A percentile compares a stretch with the other conserved stretches of the same genome.
These are phyloP conservation scores for Blastobotrys illinoisensis DNA, from an alignment of 1,139 yeast genomes.

Conservation along the genomic window DNA sequence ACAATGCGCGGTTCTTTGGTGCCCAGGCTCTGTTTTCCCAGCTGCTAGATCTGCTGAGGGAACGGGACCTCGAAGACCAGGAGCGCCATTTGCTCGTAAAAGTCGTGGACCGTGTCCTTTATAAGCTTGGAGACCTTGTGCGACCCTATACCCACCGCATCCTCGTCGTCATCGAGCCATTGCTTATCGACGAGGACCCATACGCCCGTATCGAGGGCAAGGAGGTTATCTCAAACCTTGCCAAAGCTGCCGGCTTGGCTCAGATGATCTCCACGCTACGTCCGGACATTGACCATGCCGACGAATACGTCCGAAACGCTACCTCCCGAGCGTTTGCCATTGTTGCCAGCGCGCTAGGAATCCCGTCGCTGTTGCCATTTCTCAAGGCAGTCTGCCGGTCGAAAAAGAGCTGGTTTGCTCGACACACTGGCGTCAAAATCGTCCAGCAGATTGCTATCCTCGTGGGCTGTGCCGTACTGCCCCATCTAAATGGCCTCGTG, in stretches of 20 bases:
- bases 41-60: constrained; percentile 68
- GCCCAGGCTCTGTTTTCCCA: constrained; percentile 63
- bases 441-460: constrained; percentile 70
- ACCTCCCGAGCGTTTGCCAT: constrained; percentile 82
- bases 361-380: constrained; percentile 69
- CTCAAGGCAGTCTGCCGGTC: constrained; percentile 76
- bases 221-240: constrained; percentile 66
- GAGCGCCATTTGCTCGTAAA: constrained; percentile 81
- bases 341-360: constrained; percentile 75
- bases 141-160: constrained; percentile 73
- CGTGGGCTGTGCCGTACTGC: constrained; percentile 71
- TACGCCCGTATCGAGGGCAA: constrained; percentile 71
- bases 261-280: constrained; percentile 71
- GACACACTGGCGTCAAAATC: constrained; percentile 79
- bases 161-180: constrained; percentile 69
- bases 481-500: constrained; percentile 63
- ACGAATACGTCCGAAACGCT: constrained; percentile 73
- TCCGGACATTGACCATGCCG: constrained; percentile 77
- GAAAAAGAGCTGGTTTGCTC: constrained; percentile 75
- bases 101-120: constrained; percentile 62
- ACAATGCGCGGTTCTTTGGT: constrained; percentile 60
- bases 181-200: constrained; percentile 73
- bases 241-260: constrained; percentile 79
- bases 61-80: constrained; percentile 68
- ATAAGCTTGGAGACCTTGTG: constrained; percentile 57